Evolutionary conservation across 768 basidiomycete species (phyloP), one percentile per base, ranked within the genome.

Genomic region (Daedaleopsis sinensis): DNA sequence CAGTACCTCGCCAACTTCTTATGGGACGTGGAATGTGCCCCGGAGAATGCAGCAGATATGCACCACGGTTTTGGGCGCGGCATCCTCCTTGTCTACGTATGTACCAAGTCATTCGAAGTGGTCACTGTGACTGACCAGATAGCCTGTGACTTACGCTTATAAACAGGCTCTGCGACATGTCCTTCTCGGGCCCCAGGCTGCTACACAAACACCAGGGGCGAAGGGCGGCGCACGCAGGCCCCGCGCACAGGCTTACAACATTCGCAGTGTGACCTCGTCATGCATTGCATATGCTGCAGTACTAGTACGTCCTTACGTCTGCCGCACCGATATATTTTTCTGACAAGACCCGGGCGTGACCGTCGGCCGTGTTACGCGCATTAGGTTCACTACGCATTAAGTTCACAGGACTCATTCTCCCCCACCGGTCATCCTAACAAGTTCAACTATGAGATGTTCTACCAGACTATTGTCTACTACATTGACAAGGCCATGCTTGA

Each of bases 371-470:
- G 27, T 32, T 32, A 32, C 27, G 27, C n/a, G 27, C 7, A 32
- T 32, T 32, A 32, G 27, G 27, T 32, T 3, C 27, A 32, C 27
- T 32, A 32, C 27, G 24, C 12, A 32, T 51, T 53, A 32, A 37
- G 27, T 36, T 53, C 52, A 10, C 52, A 53, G n/a, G 52, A 53
- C 21, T 19, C 36, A 5, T 53, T 53, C 37, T 15, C 23, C 12
- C 37, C 38, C n/a, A 38, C 21, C 37, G n/a, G 37, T 19, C 18
- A n/a, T 19, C n/a, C 52, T 9, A 38, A 38, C 19, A 53, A 36
- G n/a, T 53, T 38, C 52, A 36, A 36, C n/a, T 53, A 53, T 18
- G 52, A 53, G 52, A 19, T 13, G 18, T 53, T 39, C 52, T 53
- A 53, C 23, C 52, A 53, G 19, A 27, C 52, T 3, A 16, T 53